Percentiles rank a stretch among this genome's conserved stretches.
Conservation (phyloP, 2,329 filamentous ascomycete species). For the Orbilia ellipsospora region DNA sequence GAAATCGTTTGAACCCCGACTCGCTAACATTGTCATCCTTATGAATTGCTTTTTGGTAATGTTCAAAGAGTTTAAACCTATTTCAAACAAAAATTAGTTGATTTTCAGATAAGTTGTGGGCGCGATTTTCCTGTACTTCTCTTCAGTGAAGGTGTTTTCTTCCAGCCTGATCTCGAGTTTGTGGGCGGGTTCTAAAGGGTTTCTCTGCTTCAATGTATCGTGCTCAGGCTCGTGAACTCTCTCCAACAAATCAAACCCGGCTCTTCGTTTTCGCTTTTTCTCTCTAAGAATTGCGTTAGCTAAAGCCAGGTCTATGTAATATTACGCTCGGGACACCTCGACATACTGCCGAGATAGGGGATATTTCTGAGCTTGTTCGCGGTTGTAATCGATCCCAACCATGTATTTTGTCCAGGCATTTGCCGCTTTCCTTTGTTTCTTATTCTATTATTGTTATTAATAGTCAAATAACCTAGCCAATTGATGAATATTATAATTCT, state of each 20-base stretch:
- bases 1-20: conserved; percentile 75
- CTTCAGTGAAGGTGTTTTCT: conserved; percentile 75
- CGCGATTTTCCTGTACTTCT: conserved; percentile 69
- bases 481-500: neutral
- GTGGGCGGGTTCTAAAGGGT: conserved; percentile 74
- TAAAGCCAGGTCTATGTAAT: conserved; percentile 10
- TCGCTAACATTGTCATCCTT: conserved; percentile 73
- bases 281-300: conserved; percentile 62
- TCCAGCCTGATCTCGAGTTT: conserved; percentile 77
- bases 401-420: conserved; percentile 81
- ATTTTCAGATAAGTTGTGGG: neutral
- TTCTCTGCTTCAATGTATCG: conserved; percentile 64
- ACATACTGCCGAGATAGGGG: conserved; percentile 75
- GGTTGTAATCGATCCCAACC: conserved; percentile 74
- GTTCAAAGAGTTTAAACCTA: conserved; percentile 70
- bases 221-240: conserved; percentile 77
- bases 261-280: conserved; percentile 70
- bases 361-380: conserved; percentile 72
- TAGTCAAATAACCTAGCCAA: conserved; percentile 64
- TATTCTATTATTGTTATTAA: conserved; percentile 73
- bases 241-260: conserved; percentile 74
- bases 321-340: conserved; percentile 12
- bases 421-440: conserved; percentile 78
- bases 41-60: conserved; percentile 81
- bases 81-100: neutral